A percentile compares a stretch with the other conserved stretches of the same genome.
phyloP scores from a whole-genome alignment of 2,329 filamentous ascomycete species.

The Cyclaneusma minus region DNA sequence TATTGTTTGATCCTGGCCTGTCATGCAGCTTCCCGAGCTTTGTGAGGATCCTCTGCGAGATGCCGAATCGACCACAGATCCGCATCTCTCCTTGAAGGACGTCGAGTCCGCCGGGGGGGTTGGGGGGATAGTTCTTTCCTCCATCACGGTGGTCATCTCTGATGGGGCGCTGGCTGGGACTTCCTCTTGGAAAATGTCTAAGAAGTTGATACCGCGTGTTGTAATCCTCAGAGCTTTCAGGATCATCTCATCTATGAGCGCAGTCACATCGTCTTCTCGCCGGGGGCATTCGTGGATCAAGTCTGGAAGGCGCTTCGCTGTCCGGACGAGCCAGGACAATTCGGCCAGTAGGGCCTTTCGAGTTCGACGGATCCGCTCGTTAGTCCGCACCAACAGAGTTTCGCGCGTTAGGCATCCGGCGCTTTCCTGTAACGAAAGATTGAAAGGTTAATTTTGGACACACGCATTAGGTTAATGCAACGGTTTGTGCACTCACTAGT shows the following conservation, averaged over 20 bases:
- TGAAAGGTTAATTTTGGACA: constrained; percentile 5
- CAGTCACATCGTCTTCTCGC: constrained; percentile 46
- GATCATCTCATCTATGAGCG: constrained; percentile 83
- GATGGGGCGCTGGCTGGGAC: too few relatives aligned
- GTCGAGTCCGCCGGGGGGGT: constrained; percentile 47
- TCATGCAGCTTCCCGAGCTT: constrained; percentile 16
- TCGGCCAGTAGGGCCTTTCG: constrained; percentile 83
- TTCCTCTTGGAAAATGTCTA: constrained; percentile 68
- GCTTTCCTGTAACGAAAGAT: constrained; percentile 60
- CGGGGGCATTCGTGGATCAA: constrained; percentile 32
- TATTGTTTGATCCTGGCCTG: constrained; percentile 16
- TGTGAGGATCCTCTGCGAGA: constrained; percentile 15
- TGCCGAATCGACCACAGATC: constrained; percentile 22
- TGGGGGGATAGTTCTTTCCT: constrained; percentile 41
- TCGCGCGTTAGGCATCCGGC: constrained; percentile 80
- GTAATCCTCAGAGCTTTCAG: constrained; percentile 88
- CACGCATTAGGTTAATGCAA: constrained; percentile 2
- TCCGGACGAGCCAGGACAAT: constrained; percentile 76
- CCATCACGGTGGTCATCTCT: constrained; percentile 43
- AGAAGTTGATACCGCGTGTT: constrained; percentile 76
- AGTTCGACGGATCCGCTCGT: constrained; percentile 61
- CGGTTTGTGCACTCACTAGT: constrained; percentile 43
- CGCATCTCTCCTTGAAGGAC: constrained; percentile 28
- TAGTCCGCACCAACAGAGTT: constrained; percentile 55
- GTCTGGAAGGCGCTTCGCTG: constrained; percentile 72